phyloP scores from a whole-genome alignment of 2,329 filamentous ascomycete species.

The Verticillium tricorpus region DNA sequence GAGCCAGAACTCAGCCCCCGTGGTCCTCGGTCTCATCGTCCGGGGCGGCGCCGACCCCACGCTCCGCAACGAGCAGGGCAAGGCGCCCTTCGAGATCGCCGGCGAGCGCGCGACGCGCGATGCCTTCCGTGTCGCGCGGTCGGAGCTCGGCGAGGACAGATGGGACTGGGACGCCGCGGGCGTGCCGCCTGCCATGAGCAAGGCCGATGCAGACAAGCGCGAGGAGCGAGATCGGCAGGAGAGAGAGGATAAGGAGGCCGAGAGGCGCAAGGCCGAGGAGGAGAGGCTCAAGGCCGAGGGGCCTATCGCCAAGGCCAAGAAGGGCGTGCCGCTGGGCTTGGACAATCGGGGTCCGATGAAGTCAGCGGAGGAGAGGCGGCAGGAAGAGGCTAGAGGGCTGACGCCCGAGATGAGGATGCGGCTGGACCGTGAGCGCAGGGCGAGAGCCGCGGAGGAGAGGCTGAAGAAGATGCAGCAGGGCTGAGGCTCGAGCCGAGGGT shows the following conservation, averaged over 20 bases:
- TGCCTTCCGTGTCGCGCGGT: constrained; percentile 83
- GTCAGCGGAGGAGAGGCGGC: constrained; percentile 73
- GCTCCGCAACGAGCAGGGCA: constrained; percentile 66
- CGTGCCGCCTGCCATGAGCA: constrained; percentile 67
- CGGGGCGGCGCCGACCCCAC: constrained; percentile 75
- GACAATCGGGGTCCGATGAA: constrained; percentile 59
- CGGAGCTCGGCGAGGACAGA: constrained; percentile 69
- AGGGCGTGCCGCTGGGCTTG: constrained; percentile 37
- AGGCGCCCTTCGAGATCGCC: constrained; percentile 79
- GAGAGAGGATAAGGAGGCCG: constrained; percentile 62
- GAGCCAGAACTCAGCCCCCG: constrained; percentile 69
- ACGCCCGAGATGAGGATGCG: constrained; percentile 82
- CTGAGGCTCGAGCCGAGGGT: not conserved
- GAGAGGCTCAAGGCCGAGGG: constrained; percentile 67
- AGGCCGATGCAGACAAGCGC: constrained; percentile 65
- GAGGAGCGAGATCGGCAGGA: constrained; percentile 67
- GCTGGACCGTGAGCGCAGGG: constrained; percentile 83
- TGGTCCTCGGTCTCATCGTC: constrained; percentile 72
- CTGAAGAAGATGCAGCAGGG: constrained; percentile 61
- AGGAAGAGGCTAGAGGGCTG: constrained; percentile 79
- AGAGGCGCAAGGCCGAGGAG: constrained; percentile 69
- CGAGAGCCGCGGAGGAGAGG: constrained; percentile 86
- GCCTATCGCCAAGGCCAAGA: constrained; percentile 50
- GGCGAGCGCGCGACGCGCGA: constrained; percentile 84
- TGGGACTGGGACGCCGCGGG: constrained; percentile 77